Evolutionary conservation across 2,329 filamentous ascomycete genomes (phyloP).

Genomic region (Cercospora canescens): DNA sequence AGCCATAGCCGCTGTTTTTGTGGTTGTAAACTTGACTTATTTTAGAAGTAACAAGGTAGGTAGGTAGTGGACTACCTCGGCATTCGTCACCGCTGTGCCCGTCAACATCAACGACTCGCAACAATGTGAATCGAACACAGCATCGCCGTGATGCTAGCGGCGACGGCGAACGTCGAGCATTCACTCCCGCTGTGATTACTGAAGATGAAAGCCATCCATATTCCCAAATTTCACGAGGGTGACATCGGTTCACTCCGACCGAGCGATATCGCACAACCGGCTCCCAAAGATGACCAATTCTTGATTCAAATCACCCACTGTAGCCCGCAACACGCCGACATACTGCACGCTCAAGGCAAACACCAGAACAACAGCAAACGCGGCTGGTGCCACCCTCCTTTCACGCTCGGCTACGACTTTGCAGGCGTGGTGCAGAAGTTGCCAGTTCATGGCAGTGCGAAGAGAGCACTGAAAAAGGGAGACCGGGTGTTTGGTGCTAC

Average conservation of each 20-base stretch:
- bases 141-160: background rate
- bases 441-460: slow-evolving; percentile 28
- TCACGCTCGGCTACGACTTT: slow-evolving; percentile 58
- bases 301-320: slow-evolving; percentile 55
- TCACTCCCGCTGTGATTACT: background rate
- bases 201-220: slow-evolving; percentile 46
- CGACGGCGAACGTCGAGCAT: background rate
- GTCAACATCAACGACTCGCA: background rate
- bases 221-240: slow-evolving; percentile 38
- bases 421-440: slow-evolving; percentile 52
- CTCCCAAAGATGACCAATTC: slow-evolving; percentile 39
- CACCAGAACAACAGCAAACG: slow-evolving; percentile 56
- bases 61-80: background rate
- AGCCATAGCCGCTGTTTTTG: too few species aligned
- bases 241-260: slow-evolving; percentile 32
- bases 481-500: slow-evolving; percentile 56
- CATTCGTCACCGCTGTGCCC: background rate
- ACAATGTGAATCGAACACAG: background rate
- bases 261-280: slow-evolving; percentile 35
- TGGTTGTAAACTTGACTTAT: too few species aligned
- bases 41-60: too few species aligned
- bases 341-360: slow-evolving; percentile 59
- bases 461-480: slow-evolving; percentile 42
- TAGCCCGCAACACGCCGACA: slow-evolving; percentile 61
- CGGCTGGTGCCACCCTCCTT: slow-evolving; percentile 57